Percentiles rank a stretch among this genome's conserved stretches.
These are phyloP conservation scores for Chrysanthemum makinoi DNA, from an alignment of 129 eudicot species.

Conservation along the genomic window DNA sequence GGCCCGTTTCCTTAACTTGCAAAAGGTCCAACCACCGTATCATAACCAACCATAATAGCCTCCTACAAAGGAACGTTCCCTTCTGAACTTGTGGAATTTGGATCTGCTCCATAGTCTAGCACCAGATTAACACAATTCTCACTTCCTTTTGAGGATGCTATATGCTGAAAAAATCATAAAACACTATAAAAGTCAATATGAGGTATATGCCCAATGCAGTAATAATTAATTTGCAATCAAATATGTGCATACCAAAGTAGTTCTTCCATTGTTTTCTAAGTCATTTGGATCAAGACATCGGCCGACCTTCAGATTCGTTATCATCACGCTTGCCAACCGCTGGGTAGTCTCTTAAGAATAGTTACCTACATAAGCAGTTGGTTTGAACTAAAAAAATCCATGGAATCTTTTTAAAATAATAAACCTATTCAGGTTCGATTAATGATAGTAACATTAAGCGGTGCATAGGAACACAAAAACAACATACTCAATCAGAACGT, in stretches of 20 bases:
- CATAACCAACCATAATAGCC: constrained; percentile 61
- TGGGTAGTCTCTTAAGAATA: too few relatives aligned
- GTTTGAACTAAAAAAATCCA: too few relatives aligned
- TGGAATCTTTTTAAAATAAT: too few relatives aligned
- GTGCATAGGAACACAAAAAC: too few relatives aligned
- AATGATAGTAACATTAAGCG: too few relatives aligned
- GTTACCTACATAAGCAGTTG: too few relatives aligned
- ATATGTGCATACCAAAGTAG: constrained; percentile 59
- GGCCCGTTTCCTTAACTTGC: constrained; percentile 40
- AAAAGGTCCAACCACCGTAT: constrained; percentile 42
- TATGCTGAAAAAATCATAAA: constrained; percentile 56
- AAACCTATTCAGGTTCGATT: too few relatives aligned
- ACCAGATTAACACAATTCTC: constrained; percentile 83
- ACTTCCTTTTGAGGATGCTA: constrained; percentile 92
- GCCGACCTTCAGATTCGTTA: too few relatives aligned
- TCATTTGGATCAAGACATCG: constrained; percentile 78
- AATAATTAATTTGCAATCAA: neutral
- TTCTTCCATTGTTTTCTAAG: constrained; percentile 74
- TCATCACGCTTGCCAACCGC: too few relatives aligned
- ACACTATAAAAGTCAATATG: neutral
- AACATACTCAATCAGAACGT: too few relatives aligned
- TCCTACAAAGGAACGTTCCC: constrained; percentile 95
- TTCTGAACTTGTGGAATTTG: constrained; percentile 72
- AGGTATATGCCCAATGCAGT: neutral
- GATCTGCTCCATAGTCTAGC: constrained; percentile 88